Conservation (phyloP, 2,329 filamentous ascomycete genomes). For the Drechslerella stenobrocha region DNA sequence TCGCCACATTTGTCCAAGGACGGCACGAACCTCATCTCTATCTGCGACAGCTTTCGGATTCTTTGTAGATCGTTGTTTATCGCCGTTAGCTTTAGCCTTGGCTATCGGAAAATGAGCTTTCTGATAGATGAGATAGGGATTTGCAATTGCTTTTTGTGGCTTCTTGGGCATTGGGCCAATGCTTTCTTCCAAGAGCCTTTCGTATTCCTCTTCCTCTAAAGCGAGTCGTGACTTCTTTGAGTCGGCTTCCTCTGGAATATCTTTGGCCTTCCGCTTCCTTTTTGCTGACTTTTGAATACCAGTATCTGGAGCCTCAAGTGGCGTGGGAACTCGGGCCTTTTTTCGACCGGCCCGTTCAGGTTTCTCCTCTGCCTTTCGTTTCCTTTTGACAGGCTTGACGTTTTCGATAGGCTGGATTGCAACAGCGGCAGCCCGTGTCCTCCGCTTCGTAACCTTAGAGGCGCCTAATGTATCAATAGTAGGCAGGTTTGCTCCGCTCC, state of each 20-base stretch:
- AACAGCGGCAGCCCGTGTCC: no score
- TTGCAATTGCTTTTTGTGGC: conserved; percentile 72
- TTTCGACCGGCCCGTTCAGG: no score
- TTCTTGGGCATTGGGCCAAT: conserved; percentile 74
- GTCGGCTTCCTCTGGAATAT: conserved; percentile 64
- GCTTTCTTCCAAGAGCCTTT: background rate
- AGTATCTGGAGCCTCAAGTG: no score
- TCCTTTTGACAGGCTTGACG: conserved; percentile 34
- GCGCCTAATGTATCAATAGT: no score
- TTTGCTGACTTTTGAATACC: background rate
- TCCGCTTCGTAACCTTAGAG: no score
- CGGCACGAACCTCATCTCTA: conserved; percentile 75
- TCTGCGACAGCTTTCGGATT: conserved; percentile 69
- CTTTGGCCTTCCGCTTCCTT: conserved; percentile 52
- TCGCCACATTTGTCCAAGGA: conserved; percentile 89
- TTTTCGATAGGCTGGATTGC: conserved; percentile 28
- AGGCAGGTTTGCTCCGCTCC: no score
- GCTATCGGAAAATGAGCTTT: conserved; percentile 70
- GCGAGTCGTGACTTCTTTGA: conserved; percentile 72
- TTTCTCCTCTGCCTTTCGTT: no score
- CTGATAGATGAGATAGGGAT: conserved; percentile 87
- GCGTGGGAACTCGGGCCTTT: no score
- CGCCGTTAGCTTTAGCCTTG: conserved; percentile 70
- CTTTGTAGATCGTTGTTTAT: conserved; percentile 66
- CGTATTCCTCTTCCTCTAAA: conserved; percentile 56